These are phyloP conservation scores for Takashimella tepidaria DNA, from an alignment of 1,284 basidiomycete species.

Conservation along the genomic window DNA sequence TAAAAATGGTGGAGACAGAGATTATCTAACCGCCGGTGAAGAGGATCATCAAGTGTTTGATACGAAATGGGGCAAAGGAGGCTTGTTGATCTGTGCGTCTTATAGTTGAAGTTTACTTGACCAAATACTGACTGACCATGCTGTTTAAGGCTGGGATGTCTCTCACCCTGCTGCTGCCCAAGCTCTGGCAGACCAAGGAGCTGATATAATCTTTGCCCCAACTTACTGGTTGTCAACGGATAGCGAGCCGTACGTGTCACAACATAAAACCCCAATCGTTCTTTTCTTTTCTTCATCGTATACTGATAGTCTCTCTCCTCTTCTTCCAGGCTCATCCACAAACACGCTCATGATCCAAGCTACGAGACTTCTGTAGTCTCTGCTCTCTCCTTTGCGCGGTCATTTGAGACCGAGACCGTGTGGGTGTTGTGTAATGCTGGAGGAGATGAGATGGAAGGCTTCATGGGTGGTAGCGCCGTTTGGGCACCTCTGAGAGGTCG, in stretches of 20 bases:
- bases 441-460: slow-evolving; percentile 25
- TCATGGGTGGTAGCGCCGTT: slow-evolving; percentile 41
- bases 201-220: slow-evolving; percentile 42
- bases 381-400: slow-evolving; percentile 31
- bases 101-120: not conserved
- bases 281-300: not conserved
- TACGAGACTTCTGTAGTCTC: slow-evolving; percentile 37
- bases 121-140: not conserved
- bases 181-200: slow-evolving; percentile 35
- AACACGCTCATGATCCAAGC: slow-evolving; percentile 21
- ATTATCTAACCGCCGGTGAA: slow-evolving; percentile 39
- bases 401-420: slow-evolving; percentile 43
- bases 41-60: slow-evolving; percentile 36
- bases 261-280: not conserved
- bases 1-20: slow-evolving; percentile 23
- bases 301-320: too few relatives aligned
- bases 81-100: slow-evolving; percentile 41
- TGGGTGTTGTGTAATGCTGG: slow-evolving; percentile 45
- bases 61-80: slow-evolving; percentile 43
- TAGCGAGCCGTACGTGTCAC: slow-evolving; percentile 40
- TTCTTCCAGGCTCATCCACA: slow-evolving; percentile 17
- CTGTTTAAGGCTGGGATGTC: slow-evolving; percentile 47
- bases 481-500: slow-evolving; percentile 38
- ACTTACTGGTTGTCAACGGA: slow-evolving; percentile 46
- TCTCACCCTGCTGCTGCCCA: slow-evolving; percentile 40